Base-by-base conservation (phyloP, 441 rosid genomes). In the Pelargonium australe region DNA sequence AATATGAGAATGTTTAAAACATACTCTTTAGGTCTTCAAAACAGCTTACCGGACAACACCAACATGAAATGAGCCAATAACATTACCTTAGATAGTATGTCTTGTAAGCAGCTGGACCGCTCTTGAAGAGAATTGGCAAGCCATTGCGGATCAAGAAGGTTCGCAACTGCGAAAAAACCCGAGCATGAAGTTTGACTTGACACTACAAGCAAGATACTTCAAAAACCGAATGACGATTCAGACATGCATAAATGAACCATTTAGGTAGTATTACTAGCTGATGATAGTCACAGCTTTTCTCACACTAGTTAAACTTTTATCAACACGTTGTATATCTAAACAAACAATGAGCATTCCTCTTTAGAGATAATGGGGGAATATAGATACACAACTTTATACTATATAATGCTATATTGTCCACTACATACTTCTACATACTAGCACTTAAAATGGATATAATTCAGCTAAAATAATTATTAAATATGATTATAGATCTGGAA, bases 81-180 rank as follows among this genome's bases (percentile, higher is more conserved):
- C 63, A 78, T 76, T 70, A 92, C 99, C 96, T 85, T 53, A 79
- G 80, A 76, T 89, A 95, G 81, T 85, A 90, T 70, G 86, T 74
- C 82, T 79, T 92, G 82, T 95, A 95, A 69, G 95, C 85, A 71
- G 87, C 85, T 69, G 95, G 95, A 64, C 97, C 99, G 63, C 89
- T 87, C 86, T 86, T 92, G 78, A 92, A 92, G 77, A 90, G 95
- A 78, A 77, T 70, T 37, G 96, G 83, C 84, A 95, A 77, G 69
- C 98, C 98, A 85, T 95, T 95, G 68, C 99, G 96, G 70, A 95
- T 92, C 81, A 95, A 81, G 79, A 95, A 95, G 67, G 99, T 95
- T 81, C 99, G 82, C 74, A 95, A 11, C 99, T 95, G 95, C 43
- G 53, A 25, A 57, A 71, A 69, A 17, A 61, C 19, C 63, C 47